phyloP scores from a whole-genome alignment of 495 filamentous ascomycete species.

The Xylaria telfairii region DNA sequence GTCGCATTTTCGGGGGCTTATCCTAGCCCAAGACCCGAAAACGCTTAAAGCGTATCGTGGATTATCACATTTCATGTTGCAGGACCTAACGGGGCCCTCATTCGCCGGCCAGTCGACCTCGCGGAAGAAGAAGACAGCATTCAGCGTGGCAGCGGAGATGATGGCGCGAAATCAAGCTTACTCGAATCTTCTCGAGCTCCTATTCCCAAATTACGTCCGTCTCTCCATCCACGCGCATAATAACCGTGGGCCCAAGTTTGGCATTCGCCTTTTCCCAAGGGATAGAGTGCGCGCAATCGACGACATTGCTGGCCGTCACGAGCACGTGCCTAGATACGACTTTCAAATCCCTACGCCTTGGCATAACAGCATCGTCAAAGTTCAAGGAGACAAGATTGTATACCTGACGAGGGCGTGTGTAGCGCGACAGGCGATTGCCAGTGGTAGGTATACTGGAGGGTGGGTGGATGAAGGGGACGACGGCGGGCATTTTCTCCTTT shows the following conservation, averaged over 20 bases:
- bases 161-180: conserved; percentile 49
- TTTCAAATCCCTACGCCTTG: conserved; percentile 53
- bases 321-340: conserved; percentile 33
- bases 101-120: conserved; percentile 32
- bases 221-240: conserved; percentile 51
- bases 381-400: conserved; percentile 35
- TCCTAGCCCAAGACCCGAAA: conserved; percentile 42
- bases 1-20: conserved; percentile 37
- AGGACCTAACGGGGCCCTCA: conserved; percentile 47
- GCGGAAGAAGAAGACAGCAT: conserved; percentile 44
- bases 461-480: conserved; percentile 10
- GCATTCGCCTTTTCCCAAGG: conserved; percentile 44
- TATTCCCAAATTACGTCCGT: conserved; percentile 46
- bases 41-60: conserved; percentile 51
- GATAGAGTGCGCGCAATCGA: conserved; percentile 34
- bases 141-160: conserved; percentile 46
- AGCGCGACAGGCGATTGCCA: conserved; percentile 30
- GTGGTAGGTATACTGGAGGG: conserved; percentile 25
- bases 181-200: conserved; percentile 47
- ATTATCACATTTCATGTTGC: conserved; percentile 54
- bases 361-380: conserved; percentile 48
- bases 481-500: conserved; percentile 1
- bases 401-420: conserved; percentile 40
- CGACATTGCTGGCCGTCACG: conserved; percentile 25
- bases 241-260: conserved; percentile 52